phyloP scores from a whole-genome alignment of 129 eudicot species.

The Flaveria sonorensis region DNA sequence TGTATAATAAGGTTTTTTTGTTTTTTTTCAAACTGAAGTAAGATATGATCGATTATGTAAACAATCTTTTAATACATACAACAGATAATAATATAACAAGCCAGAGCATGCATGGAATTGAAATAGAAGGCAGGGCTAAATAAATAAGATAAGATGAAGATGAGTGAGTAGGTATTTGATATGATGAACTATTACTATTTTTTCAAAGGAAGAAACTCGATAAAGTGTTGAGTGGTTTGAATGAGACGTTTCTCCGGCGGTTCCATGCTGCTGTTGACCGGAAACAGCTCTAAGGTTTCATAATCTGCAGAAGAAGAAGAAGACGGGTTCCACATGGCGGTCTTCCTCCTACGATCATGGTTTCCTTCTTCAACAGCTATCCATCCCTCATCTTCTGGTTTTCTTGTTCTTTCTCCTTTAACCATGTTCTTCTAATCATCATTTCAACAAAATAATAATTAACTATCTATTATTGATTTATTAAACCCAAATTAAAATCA shows the following conservation, averaged over 20 bases:
- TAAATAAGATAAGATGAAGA: no score
- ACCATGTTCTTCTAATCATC: conserved; percentile 43
- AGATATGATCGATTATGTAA: no score
- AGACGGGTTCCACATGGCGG: conserved; percentile 64
- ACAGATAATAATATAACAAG: no score
- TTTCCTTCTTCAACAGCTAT: conserved; percentile 37
- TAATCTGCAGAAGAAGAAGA: conserved; percentile 27
- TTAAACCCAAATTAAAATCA: no score
- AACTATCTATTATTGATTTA: not conserved
- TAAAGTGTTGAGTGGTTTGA: conserved; percentile 36
- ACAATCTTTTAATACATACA: no score
- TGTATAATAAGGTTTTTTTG: no score
- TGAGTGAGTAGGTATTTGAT: no score
- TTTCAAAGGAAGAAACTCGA: conserved; percentile 64
- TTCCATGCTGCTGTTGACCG: conserved; percentile 31
- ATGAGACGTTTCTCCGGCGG: conserved; percentile 27
- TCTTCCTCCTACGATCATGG: conserved; percentile 37
- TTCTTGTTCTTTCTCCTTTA: conserved; percentile 39
- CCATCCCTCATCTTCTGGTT: conserved; percentile 39
- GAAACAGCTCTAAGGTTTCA: conserved; percentile 63
- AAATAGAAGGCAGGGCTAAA: no score
- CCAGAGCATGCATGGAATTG: no score
- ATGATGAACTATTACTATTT: conserved; percentile 20
- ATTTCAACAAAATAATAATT: not conserved
- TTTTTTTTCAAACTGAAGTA: no score